Conservation (phyloP, 148 eudicot genomes). For the Rhododendron vialii region DNA sequence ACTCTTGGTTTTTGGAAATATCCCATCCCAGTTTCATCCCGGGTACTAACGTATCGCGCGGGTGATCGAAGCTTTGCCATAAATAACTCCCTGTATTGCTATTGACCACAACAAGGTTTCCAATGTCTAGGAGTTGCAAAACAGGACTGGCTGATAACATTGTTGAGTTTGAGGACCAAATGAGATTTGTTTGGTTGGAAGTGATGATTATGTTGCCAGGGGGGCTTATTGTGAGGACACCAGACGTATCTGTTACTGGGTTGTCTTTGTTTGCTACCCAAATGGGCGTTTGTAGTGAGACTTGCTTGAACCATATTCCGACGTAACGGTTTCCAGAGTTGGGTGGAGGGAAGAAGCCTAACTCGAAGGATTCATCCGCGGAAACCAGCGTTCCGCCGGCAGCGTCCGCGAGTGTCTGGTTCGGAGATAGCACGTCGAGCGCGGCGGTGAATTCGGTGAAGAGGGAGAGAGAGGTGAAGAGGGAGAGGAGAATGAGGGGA, state of each 20-base stretch:
- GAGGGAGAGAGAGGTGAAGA: conserved; percentile 7
- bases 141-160: not conserved
- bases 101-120: conserved; percentile 24
- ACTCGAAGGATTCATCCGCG: conserved; percentile 10
- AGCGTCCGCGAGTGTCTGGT: conserved; percentile 6
- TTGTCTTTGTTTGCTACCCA: conserved; percentile 25
- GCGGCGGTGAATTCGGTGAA: conserved; percentile 1
- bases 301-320: conserved; percentile 27
- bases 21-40: conserved; percentile 28
- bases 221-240: conserved; percentile 9
- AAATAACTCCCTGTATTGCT: not conserved
- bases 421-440: not conserved
- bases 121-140: conserved; percentile 21
- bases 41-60: conserved; percentile 26
- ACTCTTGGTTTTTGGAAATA: not conserved
- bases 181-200: not conserved
- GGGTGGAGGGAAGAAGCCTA: conserved; percentile 31
- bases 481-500: conserved; percentile 5
- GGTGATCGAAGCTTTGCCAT: conserved; percentile 35
- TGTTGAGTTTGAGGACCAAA: conserved; percentile 19
- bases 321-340: conserved; percentile 22
- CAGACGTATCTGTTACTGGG: conserved; percentile 14
- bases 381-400: conserved; percentile 18
- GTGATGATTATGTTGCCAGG: conserved; percentile 15
- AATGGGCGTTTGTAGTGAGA: conserved; percentile 5